Base-by-base conservation (phyloP, 805 yeast species). In the Suhomyces tanzawaensis region DNA sequence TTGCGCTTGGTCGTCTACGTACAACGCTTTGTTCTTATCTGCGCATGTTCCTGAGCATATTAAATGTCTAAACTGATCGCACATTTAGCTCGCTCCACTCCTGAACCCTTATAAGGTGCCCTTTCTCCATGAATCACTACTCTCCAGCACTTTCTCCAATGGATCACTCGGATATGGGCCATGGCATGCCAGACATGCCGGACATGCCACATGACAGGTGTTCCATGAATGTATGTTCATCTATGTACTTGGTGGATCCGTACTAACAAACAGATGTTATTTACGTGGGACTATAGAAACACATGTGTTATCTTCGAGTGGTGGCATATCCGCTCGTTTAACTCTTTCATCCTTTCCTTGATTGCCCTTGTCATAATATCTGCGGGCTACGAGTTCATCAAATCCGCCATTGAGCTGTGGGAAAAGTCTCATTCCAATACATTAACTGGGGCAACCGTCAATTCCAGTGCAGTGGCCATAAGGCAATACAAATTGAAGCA, bases 241-340 rank as follows among this genome's bases (percentile, higher is more conserved):
- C 8, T 7, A 7, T 21, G 23, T 21, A 9, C 8, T 7, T 21
- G 23, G 23, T 7, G 14, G n/a, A 16, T 32, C 36, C 15, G 13
- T 32, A 27, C 37, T 29, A 33, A 32, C 37, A 19, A 8, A 60
- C 49, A 69, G 43, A 86, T 85, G 93, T 50, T 82, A 6, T 82
- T 86, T 55, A 84, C 89, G 4, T 86, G 93, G 90, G 78, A 80
- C 44, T 82, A 84, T 63, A 64, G 74, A 36, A 76, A 85, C 54
- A 71, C 85, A 4, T 86, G 95, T 55, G 76, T 86, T 7, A 73
- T 86, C 7, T 83, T 82, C 57, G 62, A 66, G 40, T 82, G 90
- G 85, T 86, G 95, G 95, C 91, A 83, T 48, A 74, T 86, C 37
- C 67, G 66, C 33, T 73, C 81, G 1, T 52, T 62, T 4, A 29